A percentile compares a stretch with the other conserved stretches of the same genome.
Evolutionary conservation across 2,329 filamentous ascomycete species (phyloP).

Genomic region (Penicillium sp.): DNA sequence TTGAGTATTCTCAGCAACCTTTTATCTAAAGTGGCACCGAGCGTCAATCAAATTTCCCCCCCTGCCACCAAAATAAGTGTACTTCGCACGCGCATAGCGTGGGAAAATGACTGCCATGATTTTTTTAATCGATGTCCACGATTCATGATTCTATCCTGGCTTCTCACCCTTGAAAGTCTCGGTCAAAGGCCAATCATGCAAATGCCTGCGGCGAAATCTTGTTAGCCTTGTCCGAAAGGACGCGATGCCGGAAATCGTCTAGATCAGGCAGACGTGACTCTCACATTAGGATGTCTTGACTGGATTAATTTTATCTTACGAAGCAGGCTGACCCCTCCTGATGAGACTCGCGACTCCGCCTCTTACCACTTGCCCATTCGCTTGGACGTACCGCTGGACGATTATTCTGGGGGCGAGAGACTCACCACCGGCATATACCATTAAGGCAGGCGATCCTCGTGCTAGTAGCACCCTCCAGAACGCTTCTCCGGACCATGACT

Average conservation of each 20-base stretch:
- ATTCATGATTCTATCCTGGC: neutral
- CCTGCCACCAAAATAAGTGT: neutral
- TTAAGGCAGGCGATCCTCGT: constrained; percentile 12
- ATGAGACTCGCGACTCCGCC: neutral
- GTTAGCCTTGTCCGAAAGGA: constrained; percentile 15
- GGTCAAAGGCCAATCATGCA: constrained; percentile 10
- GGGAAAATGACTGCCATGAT: neutral
- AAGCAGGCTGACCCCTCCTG: neutral
- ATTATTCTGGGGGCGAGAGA: neutral
- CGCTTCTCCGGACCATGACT: neutral
- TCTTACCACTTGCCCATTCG: constrained; percentile 13
- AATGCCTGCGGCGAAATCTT: constrained; percentile 8
- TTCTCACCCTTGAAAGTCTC: constrained; percentile 1
- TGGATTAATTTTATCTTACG: neutral
- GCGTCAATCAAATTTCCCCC: constrained; percentile 10
- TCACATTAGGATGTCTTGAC: neutral
- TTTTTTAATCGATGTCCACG: neutral
- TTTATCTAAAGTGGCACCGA: neutral
- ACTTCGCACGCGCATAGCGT: neutral
- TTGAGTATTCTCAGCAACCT: neutral
- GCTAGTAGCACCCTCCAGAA: constrained; percentile 1
- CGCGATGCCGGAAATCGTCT: constrained; percentile 16
- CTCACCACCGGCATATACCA: too few relatives aligned
- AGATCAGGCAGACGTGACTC: constrained; percentile 4
- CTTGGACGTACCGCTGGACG: constrained; percentile 2